Evolutionary conservation across 331 rosid genomes (phyloP).

Genomic region (Stylosanthes scabra): DNA sequence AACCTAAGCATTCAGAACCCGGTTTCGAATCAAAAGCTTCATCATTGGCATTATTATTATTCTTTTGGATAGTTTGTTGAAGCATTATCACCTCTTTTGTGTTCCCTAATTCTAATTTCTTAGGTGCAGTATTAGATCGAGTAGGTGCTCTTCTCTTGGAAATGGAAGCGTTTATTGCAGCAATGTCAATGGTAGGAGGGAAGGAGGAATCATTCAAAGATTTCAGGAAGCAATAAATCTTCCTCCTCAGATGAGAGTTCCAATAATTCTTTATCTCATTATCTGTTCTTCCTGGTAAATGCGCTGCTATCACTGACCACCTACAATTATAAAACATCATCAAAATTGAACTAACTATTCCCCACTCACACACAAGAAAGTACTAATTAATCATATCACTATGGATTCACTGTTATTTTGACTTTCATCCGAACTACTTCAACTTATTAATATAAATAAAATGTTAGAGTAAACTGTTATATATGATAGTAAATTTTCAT

Average conservation of each 20-base stretch:
- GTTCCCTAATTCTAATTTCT: background rate
- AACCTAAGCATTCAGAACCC: background rate
- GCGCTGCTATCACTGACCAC: constrained; percentile 88
- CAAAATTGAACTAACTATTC: background rate
- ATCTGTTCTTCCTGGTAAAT: constrained; percentile 85
- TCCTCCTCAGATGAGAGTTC: constrained; percentile 85
- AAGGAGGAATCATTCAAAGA: constrained; percentile 45
- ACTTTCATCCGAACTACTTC: too few relatives aligned
- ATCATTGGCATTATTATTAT: too few relatives aligned
- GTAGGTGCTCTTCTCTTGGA: constrained; percentile 38
- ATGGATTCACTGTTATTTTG: background rate
- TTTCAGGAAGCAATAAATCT: constrained; percentile 63
- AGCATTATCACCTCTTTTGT: background rate
- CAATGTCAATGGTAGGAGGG: constrained; percentile 41
- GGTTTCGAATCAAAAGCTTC: too few relatives aligned
- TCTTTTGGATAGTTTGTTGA: background rate
- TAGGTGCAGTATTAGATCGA: too few relatives aligned
- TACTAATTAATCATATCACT: too few relatives aligned
- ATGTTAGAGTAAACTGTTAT: too few relatives aligned
- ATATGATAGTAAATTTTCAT: too few relatives aligned
- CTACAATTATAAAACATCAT: constrained; percentile 41
- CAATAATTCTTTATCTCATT: constrained; percentile 88
- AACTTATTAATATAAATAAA: too few relatives aligned
- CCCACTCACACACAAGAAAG: too few relatives aligned
- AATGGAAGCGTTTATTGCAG: constrained; percentile 13